Percentiles rank a stretch among this genome's conserved stretches.
Conservation (phyloP, 2,329 filamentous ascomycete genomes). For the Eutypa lata region DNA sequence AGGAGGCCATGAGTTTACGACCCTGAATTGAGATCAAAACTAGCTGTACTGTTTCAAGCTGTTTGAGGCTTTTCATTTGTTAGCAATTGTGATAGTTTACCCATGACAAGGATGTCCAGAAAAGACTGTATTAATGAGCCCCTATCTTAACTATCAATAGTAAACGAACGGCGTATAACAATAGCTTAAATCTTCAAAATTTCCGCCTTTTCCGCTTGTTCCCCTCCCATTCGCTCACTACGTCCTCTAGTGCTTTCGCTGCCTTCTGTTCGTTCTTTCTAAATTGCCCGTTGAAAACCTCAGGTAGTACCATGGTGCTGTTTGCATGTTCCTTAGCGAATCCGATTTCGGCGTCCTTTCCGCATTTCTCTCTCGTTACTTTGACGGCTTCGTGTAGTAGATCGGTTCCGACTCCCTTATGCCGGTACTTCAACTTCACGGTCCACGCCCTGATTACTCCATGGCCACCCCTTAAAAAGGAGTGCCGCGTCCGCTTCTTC, state of each 20-base stretch:
- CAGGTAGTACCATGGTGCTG: constrained; percentile 60
- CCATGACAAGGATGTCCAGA: background rate
- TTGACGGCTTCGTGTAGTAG: constrained; percentile 71
- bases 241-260: constrained; percentile 47
- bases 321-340: constrained; percentile 80
- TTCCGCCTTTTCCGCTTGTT: constrained; percentile 43
- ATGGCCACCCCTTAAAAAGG: constrained; percentile 53
- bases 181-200: constrained; percentile 7
- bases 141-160: too few relatives aligned
- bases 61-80: background rate
- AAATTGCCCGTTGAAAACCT: constrained; percentile 60
- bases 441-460: constrained; percentile 83
- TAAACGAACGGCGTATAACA: too few relatives aligned
- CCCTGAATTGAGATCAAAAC: background rate
- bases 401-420: constrained; percentile 67
- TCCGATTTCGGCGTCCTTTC: constrained; percentile 62
- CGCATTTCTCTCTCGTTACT: constrained; percentile 64
- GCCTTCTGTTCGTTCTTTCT: constrained; percentile 57
- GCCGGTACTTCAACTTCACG: constrained; percentile 65
- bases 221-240: constrained; percentile 47
- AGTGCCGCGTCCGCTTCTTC: constrained; percentile 25
- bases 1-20: background rate
- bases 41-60: too few relatives aligned
- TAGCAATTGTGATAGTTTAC: background rate
- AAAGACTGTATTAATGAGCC: background rate